Evolutionary conservation across 441 rosid genomes (phyloP).

Genomic region (Adansonia madagascariensis): DNA sequence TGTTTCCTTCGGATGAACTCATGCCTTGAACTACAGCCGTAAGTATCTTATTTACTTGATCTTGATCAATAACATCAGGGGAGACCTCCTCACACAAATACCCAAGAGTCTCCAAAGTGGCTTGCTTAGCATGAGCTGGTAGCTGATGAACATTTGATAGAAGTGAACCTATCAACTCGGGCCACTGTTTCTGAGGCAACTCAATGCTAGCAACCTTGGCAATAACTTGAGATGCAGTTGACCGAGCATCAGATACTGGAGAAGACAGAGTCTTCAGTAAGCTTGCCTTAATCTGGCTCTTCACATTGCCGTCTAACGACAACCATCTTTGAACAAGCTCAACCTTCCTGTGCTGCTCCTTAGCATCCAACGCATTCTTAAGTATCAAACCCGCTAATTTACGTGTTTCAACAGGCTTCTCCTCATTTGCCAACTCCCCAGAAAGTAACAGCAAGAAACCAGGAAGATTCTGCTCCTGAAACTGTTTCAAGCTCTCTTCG

Average conservation of each 20-base stretch:
- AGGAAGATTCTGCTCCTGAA: conserved; percentile 62
- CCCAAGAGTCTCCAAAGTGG: conserved; percentile 77
- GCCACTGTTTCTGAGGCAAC: conserved; percentile 81
- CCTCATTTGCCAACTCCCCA: conserved; percentile 66
- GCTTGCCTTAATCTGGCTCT: conserved; percentile 57
- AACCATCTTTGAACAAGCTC: conserved; percentile 76
- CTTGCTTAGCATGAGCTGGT: conserved; percentile 69
- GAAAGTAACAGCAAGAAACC: conserved; percentile 62
- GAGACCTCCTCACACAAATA: conserved; percentile 76
- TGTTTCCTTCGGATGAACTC: conserved; percentile 63
- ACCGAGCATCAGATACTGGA: conserved; percentile 61
- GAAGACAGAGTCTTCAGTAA: conserved; percentile 64
- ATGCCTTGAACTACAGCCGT: conserved; percentile 84
- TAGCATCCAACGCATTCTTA: conserved; percentile 73
- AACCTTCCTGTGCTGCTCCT: conserved; percentile 64
- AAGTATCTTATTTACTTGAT: conserved; percentile 71
- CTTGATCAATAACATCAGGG: conserved; percentile 72
- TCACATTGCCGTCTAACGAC: conserved; percentile 48
- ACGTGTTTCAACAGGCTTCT: conserved; percentile 73
- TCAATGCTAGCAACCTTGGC: conserved; percentile 77
- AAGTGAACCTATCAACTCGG: conserved; percentile 61
- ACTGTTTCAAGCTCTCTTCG: conserved; percentile 49
- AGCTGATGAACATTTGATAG: conserved; percentile 62
- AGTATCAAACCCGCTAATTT: conserved; percentile 67
- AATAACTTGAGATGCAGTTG: conserved; percentile 69